These are phyloP conservation scores for Phaeophleospora eucalypticola DNA, from an alignment of 2,329 filamentous ascomycete species.

Conservation along the genomic window DNA sequence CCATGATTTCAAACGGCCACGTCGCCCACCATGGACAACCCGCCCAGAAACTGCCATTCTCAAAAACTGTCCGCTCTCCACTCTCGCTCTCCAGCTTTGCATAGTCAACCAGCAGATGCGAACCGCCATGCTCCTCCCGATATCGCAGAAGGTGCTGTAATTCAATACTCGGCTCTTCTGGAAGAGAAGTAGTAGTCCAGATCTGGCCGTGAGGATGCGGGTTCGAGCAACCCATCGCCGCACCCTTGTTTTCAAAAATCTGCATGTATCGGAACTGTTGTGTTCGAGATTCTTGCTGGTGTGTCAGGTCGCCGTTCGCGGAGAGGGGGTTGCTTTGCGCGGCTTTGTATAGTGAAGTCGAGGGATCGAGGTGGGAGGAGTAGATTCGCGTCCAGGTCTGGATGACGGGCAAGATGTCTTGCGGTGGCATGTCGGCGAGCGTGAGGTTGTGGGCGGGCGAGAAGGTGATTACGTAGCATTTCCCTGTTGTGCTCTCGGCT, in stretches of 20 bases:
- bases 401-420: conserved; percentile 76
- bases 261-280: conserved; percentile 95
- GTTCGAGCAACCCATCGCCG: conserved; percentile 97
- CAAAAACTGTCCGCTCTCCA: conserved; percentile 78
- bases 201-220: conserved; percentile 96
- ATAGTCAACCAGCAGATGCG: conserved; percentile 81
- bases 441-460: conserved; percentile 86
- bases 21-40: conserved; percentile 97
- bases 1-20: conserved; percentile 95
- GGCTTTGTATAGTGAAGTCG: conserved; percentile 57
- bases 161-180: conserved; percentile 83
- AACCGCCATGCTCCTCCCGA: conserved; percentile 63
- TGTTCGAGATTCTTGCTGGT: conserved; percentile 57
- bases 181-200: conserved; percentile 88
- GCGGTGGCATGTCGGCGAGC: conserved; percentile 77
- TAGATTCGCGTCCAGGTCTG: conserved; percentile 92
- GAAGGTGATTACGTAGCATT: conserved; percentile 96
- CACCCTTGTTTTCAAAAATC: conserved; percentile 98
- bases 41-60: conserved; percentile 79
- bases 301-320: too few species aligned
- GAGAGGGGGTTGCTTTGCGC: conserved; percentile 38
- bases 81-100: conserved; percentile 76
- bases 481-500: conserved; percentile 83
- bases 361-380: conserved; percentile 69
- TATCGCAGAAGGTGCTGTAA: conserved; percentile 76